phyloP scores from a whole-genome alignment of 768 basidiomycete species.

The Hortiboletus campestris region DNA sequence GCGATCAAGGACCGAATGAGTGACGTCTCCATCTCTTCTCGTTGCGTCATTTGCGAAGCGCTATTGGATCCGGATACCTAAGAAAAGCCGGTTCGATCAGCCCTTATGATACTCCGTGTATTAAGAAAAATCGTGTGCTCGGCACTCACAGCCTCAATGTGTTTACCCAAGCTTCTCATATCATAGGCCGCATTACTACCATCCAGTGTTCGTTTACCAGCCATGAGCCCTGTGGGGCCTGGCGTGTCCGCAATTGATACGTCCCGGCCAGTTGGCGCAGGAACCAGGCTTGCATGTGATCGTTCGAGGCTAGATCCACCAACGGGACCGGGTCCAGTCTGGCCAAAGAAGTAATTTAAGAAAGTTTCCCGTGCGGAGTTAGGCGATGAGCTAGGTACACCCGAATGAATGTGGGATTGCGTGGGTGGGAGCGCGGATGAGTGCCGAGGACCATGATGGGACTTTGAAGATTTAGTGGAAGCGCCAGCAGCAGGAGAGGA shows the following conservation, averaged over 20 bases:
- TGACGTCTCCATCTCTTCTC: constrained; percentile 96
- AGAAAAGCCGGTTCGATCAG: constrained; percentile 5
- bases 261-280: constrained; percentile 62
- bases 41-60: constrained; percentile 61
- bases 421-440: constrained; percentile 26
- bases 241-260: constrained; percentile 52
- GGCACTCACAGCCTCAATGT: constrained; percentile 89
- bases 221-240: constrained; percentile 61
- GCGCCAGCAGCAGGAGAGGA: constrained; percentile 31
- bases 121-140: background rate
- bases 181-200: constrained; percentile 87
- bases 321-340: constrained; percentile 76
- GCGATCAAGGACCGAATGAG: constrained; percentile 93
- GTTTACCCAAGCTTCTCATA: constrained; percentile 98
- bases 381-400: constrained; percentile 39
- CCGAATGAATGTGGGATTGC: constrained; percentile 36
- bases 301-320: constrained; percentile 53
- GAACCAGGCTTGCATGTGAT: constrained; percentile 21
- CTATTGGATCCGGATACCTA: constrained; percentile 59
- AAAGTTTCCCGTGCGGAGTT: constrained; percentile 84
- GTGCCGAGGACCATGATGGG: constrained; percentile 34
- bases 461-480: constrained; percentile 27
- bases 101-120: constrained; percentile 7
- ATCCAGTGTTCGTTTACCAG: constrained; percentile 64
- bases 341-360: constrained; percentile 97